A percentile compares a stretch with the other conserved stretches of the same genome.
These are phyloP conservation scores for Erythrobasidium yunnanense DNA, from an alignment of 768 basidiomycete species.

Conservation along the genomic window DNA sequence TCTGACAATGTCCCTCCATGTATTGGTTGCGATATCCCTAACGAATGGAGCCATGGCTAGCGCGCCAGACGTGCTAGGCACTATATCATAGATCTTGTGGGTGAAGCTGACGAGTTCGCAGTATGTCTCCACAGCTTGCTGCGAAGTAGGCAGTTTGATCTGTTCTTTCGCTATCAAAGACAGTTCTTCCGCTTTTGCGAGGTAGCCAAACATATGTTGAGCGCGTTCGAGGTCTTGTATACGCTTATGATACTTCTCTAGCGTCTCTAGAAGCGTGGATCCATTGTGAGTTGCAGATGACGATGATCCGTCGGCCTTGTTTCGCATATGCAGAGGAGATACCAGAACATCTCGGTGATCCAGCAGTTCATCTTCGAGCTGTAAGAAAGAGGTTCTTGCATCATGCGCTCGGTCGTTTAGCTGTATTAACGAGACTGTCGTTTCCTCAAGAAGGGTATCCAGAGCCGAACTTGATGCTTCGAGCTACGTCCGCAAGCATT, in stretches of 20 bases:
- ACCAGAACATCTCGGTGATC: constrained; percentile 27
- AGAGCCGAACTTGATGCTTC: background rate
- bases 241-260: constrained; percentile 66
- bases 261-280: constrained; percentile 61
- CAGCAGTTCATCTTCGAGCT: constrained; percentile 24
- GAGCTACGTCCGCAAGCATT: background rate
- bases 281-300: background rate
- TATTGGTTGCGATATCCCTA: constrained; percentile 53
- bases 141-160: constrained; percentile 26
- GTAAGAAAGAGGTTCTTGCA: background rate
- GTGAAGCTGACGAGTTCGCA: constrained; percentile 30
- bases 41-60: constrained; percentile 1
- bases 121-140: constrained; percentile 31
- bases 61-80: background rate
- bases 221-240: constrained; percentile 67
- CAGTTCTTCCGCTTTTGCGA: constrained; percentile 58
- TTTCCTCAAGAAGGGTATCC: background rate
- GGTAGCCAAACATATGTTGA: constrained; percentile 61
- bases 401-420: background rate
- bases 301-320: background rate
- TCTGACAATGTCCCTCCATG: constrained; percentile 67
- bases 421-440: background rate
- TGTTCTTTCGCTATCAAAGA: constrained; percentile 37
- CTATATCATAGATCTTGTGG: constrained; percentile 21
- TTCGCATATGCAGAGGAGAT: constrained; percentile 6